phyloP scores from a whole-genome alignment of 1,139 yeast species.

The Sugiyamaella japonica region DNA sequence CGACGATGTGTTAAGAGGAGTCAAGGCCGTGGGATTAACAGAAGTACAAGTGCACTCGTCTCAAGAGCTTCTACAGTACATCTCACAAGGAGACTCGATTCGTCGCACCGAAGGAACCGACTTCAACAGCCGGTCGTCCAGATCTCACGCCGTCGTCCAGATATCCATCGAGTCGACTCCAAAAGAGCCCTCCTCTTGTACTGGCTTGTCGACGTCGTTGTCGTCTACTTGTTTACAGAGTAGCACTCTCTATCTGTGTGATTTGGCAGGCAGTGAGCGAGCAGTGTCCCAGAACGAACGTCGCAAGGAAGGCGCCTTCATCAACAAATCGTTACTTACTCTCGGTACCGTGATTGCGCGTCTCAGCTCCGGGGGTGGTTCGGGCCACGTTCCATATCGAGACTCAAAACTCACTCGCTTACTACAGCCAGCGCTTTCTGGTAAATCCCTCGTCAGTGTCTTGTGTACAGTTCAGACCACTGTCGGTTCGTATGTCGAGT shows the following conservation, averaged over 20 bases:
- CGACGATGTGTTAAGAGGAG: conserved; percentile 73
- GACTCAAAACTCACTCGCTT: conserved; percentile 88
- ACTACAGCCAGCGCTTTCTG: conserved; percentile 88
- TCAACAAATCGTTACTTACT: conserved; percentile 85
- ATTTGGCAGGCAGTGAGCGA: conserved; percentile 92
- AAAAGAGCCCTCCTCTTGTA: conserved; percentile 37
- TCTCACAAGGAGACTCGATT: conserved; percentile 68
- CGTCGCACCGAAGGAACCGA: conserved; percentile 89
- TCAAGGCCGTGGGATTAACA: conserved; percentile 71
- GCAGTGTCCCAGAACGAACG: conserved; percentile 82
- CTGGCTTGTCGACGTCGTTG: conserved; percentile 40
- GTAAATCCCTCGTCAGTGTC: conserved; percentile 80
- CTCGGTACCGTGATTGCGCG: conserved; percentile 86
- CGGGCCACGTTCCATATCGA: conserved; percentile 78
- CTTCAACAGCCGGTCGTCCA: conserved; percentile 75
- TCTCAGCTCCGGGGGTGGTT: conserved; percentile 41
- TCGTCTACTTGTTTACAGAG: conserved; percentile 43
- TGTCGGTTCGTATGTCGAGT: conserved; percentile 66
- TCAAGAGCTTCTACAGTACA: conserved; percentile 59
- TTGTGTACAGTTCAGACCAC: conserved; percentile 80
- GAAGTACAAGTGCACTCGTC: conserved; percentile 59
- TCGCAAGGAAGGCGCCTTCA: conserved; percentile 88
- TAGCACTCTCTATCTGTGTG: conserved; percentile 82
- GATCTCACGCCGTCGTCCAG: conserved; percentile 91
- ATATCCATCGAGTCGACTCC: conserved; percentile 51